Conservation (phyloP, 2,329 filamentous ascomycete species). For the Ceratocystis albifundus region DNA sequence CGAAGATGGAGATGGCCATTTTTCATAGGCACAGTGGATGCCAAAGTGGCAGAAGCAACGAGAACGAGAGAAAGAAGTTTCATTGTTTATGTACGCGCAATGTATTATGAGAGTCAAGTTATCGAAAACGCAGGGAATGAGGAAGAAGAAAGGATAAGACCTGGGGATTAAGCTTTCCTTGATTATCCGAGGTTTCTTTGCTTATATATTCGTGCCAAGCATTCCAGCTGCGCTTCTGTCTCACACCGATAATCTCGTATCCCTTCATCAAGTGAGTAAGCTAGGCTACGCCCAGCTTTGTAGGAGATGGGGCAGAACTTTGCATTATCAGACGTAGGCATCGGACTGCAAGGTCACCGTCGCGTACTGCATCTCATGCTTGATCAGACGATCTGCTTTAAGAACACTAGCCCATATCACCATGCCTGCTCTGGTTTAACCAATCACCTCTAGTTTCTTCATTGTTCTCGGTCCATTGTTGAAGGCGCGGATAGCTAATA, state of each 20-base stretch:
- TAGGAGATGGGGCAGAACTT: neutral
- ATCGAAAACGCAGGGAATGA: neutral
- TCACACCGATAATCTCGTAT: neutral
- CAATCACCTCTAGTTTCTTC: neutral
- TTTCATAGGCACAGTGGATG: neutral
- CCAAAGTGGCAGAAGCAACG: neutral
- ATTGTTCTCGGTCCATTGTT: neutral
- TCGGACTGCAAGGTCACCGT: neutral
- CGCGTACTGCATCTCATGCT: neutral
- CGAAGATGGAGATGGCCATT: neutral
- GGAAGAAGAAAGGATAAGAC: neutral
- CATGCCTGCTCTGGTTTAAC: no score
- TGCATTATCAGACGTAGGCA: neutral
- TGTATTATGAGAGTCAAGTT: neutral
- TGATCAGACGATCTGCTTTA: neutral
- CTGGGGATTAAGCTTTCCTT: neutral
- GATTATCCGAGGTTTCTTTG: neutral
- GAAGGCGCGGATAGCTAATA: neutral
- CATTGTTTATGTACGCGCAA: neutral
- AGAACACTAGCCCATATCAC: no score
- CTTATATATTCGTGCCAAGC: constrained; percentile 9
- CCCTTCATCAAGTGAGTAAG: neutral
- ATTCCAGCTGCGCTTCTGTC: neutral
- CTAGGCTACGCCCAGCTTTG: neutral
- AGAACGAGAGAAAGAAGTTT: neutral